Conservation (phyloP, 176 grass and related monocot species). For the Saccharum officinarum region DNA sequence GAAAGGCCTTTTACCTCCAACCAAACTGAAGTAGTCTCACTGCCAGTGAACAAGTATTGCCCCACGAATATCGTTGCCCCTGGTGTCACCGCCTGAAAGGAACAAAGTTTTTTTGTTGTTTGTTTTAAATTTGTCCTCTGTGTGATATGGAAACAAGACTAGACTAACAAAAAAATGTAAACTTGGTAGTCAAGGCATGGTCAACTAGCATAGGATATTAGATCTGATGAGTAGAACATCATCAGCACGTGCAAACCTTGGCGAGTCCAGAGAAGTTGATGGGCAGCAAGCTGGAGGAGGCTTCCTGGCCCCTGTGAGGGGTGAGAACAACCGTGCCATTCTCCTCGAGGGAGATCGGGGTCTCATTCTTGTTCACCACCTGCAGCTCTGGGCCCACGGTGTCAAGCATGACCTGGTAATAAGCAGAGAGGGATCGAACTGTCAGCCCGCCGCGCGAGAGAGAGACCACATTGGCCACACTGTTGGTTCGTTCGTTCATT, state of each 20-base stretch:
- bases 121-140: neutral
- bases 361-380: slow-evolving; percentile 79
- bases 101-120: neutral
- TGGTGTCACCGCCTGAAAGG: slow-evolving; percentile 68
- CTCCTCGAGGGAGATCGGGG: slow-evolving; percentile 75
- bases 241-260: slow-evolving; percentile 36
- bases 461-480: neutral
- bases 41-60: slow-evolving; percentile 96
- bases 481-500: neutral
- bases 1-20: slow-evolving; percentile 59
- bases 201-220: neutral
- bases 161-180: neutral
- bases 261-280: slow-evolving; percentile 90
- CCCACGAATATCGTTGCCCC: slow-evolving; percentile 95
- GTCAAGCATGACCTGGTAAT: slow-evolving; percentile 94
- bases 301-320: slow-evolving; percentile 63
- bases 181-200: neutral
- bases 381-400: slow-evolving; percentile 94
- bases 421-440: neutral
- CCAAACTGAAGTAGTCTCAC: slow-evolving; percentile 99
- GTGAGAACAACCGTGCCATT: slow-evolving; percentile 74
- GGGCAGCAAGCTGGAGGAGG: slow-evolving; percentile 70
- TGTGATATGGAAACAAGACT: neutral
- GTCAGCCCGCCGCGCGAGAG: neutral
- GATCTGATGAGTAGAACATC: neutral